phyloP scores from a whole-genome alignment of 106 monocot species.

The Dactylorhiza incarnata region DNA sequence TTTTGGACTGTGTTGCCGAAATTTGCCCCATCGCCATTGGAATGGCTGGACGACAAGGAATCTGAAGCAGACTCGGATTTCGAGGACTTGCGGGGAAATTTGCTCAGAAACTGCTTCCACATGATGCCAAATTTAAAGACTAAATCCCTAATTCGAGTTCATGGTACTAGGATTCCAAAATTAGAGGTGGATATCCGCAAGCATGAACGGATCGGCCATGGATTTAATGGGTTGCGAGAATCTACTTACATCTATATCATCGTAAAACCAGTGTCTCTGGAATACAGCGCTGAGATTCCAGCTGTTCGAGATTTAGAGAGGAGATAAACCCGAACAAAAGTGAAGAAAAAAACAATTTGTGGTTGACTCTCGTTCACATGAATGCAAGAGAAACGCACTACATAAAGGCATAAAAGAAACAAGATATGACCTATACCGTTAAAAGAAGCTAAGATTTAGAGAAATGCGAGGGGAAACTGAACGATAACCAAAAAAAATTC shows the following conservation, averaged over 20 bases:
- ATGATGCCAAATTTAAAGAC: conserved; percentile 22
- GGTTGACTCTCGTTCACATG: neutral
- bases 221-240: neutral
- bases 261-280: neutral
- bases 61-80: conserved; percentile 28
- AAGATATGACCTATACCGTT: neutral
- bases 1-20: conserved; percentile 18
- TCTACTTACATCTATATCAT: neutral
- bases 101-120: conserved; percentile 84
- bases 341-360: neutral
- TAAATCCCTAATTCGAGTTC: conserved; percentile 3
- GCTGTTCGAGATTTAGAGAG: neutral
- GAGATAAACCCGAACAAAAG: neutral
- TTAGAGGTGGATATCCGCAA: neutral
- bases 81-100: conserved; percentile 50
- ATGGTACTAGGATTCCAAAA: neutral
- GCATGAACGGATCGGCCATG: neutral
- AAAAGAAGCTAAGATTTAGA: neutral
- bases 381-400: neutral
- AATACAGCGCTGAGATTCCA: neutral
- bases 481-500: neutral
- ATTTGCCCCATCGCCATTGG: conserved; percentile 6
- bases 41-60: conserved; percentile 15
- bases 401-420: neutral
- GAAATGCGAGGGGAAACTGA: neutral